Percentiles rank a stretch among this genome's conserved stretches.
These are phyloP conservation scores for Orbilia brochopaga DNA, from an alignment of 2,329 filamentous ascomycete species.

Conservation along the genomic window DNA sequence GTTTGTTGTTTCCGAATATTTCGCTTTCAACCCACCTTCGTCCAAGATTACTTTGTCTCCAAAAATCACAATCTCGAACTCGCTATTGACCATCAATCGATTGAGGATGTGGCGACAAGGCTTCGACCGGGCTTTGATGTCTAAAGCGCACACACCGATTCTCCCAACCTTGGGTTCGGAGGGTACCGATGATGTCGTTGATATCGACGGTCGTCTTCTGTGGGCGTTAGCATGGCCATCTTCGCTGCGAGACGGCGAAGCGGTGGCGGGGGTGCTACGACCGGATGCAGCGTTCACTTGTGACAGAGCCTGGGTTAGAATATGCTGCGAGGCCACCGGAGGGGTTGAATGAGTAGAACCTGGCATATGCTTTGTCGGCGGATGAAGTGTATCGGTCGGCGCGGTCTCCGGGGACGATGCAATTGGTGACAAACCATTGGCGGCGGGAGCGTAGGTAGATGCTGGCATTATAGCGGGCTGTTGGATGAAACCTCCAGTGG, in stretches of 20 bases:
- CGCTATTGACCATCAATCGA: slow-evolving; percentile 82
- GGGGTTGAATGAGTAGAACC: slow-evolving; percentile 15
- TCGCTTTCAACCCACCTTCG: slow-evolving; percentile 66
- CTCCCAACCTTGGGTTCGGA: slow-evolving; percentile 61
- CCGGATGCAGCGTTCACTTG: slow-evolving; percentile 24
- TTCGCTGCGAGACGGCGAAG: slow-evolving; percentile 40
- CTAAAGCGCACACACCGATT: slow-evolving; percentile 93
- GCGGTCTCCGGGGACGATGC: slow-evolving; percentile 35
- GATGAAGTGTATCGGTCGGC: slow-evolving; percentile 29
- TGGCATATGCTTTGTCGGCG: slow-evolving; percentile 9
- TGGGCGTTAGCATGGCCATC: slow-evolving; percentile 30
- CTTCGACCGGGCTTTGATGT: slow-evolving; percentile 95
- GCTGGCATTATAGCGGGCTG: slow-evolving; percentile 48
- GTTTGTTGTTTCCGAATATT: slow-evolving; percentile 1
- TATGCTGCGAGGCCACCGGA: slow-evolving; percentile 43
- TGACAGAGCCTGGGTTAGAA: slow-evolving; percentile 28
- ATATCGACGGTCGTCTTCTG: slow-evolving; percentile 45
- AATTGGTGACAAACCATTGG: slow-evolving; percentile 38
- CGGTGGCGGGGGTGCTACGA: slow-evolving; percentile 34
- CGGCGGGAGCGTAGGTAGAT: slow-evolving; percentile 26
- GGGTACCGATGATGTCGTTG: slow-evolving; percentile 32
- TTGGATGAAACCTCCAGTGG: slow-evolving; percentile 47
- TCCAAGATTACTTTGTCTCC: slow-evolving; percentile 98
- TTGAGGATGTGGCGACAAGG: slow-evolving; percentile 96
- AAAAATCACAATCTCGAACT: slow-evolving; percentile 97